Percentiles rank a stretch among this genome's conserved stretches.
Conservation (phyloP, 176 grass and related monocot species). For the Chrysopogon serrulatus region DNA sequence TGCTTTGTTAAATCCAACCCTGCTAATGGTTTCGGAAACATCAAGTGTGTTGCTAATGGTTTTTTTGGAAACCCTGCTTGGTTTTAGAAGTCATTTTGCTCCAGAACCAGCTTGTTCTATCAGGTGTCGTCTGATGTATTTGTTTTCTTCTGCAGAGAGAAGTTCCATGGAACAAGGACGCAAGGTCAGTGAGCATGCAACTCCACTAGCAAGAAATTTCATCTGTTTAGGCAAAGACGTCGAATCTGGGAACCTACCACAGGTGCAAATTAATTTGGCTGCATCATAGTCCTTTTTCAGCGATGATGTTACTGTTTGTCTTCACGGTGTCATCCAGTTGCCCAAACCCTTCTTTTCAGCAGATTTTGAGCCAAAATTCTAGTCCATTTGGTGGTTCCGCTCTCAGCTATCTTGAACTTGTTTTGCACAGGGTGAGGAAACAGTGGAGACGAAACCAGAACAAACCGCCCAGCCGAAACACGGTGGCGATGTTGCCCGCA, state of each 20-base stretch:
- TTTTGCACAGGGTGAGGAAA: constrained; percentile 39
- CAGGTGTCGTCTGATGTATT: neutral
- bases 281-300: neutral
- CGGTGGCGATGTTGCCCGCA: constrained; percentile 31
- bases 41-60: neutral
- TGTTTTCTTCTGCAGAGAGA: constrained; percentile 56
- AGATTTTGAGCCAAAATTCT: neutral
- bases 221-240: constrained; percentile 48
- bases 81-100: neutral
- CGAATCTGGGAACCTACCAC: constrained; percentile 47
- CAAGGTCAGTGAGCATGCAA: constrained; percentile 67
- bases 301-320: neutral
- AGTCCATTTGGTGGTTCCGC: neutral
- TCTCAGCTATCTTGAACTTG: neutral
- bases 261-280: constrained; percentile 31
- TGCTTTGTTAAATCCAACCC: neutral
- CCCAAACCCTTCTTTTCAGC: neutral
- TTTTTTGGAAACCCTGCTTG: neutral
- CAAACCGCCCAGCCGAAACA: constrained; percentile 29
- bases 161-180: constrained; percentile 61
- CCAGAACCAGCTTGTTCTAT: neutral
- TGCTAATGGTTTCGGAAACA: neutral
- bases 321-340: neutral
- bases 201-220: constrained; percentile 83
- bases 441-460: constrained; percentile 34